Conservation (phyloP, 2,329 filamentous ascomycete species). For the Rutstroemia sp. region DNA sequence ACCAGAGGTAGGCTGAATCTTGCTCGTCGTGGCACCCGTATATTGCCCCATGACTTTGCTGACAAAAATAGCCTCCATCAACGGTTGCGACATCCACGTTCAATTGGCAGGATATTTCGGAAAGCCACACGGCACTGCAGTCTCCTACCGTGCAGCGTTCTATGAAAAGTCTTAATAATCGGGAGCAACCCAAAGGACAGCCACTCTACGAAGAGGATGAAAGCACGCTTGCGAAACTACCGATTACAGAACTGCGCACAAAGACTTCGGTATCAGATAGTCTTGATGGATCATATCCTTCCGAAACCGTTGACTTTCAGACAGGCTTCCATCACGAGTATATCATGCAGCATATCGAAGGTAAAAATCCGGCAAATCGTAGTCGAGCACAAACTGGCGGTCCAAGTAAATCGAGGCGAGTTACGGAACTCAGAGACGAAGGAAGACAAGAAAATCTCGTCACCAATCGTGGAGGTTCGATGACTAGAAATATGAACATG, state of each 20-base stretch:
- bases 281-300: conserved; percentile 19
- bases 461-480: conserved; percentile 5
- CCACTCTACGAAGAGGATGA: conserved; percentile 6
- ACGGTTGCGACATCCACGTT: conserved; percentile 9
- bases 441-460: neutral
- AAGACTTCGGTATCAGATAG: conserved; percentile 12
- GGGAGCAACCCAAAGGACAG: neutral
- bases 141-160: neutral
- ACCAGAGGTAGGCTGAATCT: conserved; percentile 1
- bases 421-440: conserved; percentile 1
- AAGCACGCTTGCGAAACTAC: conserved; percentile 1
- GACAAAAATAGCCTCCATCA: conserved; percentile 6
- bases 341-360: conserved; percentile 13
- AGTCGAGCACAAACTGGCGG: conserved; percentile 15
- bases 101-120: conserved; percentile 20
- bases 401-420: conserved; percentile 11
- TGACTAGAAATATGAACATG: conserved; percentile 9
- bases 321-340: conserved; percentile 17
- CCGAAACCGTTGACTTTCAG: conserved; percentile 23
- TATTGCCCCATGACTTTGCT: neutral
- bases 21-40: neutral
- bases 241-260: neutral
- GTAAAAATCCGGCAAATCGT: neutral
- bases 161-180: neutral
- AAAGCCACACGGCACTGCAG: neutral